Conservation (phyloP, 1,284 basidiomycete genomes). For the Moesziomyces antarcticus region DNA sequence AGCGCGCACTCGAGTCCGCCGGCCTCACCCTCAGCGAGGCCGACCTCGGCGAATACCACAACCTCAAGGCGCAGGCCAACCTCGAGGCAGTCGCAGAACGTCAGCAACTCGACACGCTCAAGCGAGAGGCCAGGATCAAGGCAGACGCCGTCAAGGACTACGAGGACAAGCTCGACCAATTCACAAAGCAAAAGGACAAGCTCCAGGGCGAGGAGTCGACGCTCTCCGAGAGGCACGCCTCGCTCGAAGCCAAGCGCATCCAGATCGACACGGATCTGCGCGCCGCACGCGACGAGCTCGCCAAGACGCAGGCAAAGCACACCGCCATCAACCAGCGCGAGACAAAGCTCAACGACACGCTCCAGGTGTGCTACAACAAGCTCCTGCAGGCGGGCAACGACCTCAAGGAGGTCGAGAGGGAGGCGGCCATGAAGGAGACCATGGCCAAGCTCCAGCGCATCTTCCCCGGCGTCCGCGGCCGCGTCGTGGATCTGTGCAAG, state of each 20-base stretch:
- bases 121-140: slow-evolving; percentile 83
- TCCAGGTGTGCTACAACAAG: slow-evolving; percentile 83
- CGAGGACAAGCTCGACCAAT: slow-evolving; percentile 75
- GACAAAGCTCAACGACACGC: slow-evolving; percentile 80
- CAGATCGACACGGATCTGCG: slow-evolving; percentile 29
- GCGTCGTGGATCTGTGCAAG: slow-evolving; percentile 91
- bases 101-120: slow-evolving; percentile 82
- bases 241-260: slow-evolving; percentile 66
- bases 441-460: slow-evolving; percentile 80
- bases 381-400: slow-evolving; percentile 72
- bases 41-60: slow-evolving; percentile 86
- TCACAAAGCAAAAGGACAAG: slow-evolving; percentile 75
- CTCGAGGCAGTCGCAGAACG: slow-evolving; percentile 85
- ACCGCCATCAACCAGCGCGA: slow-evolving; percentile 72
- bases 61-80: slow-evolving; percentile 74
- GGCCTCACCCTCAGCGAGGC: slow-evolving; percentile 84
- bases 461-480: slow-evolving; percentile 72
- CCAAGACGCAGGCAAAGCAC: slow-evolving; percentile 80
- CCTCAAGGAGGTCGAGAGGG: slow-evolving; percentile 79
- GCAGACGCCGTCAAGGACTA: slow-evolving; percentile 73
- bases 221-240: slow-evolving; percentile 73
- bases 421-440: slow-evolving; percentile 85
- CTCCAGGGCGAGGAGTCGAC: slow-evolving; percentile 75
- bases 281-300: slow-evolving; percentile 76
- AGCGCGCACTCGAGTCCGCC: slow-evolving; percentile 75